Conservation (phyloP, 257 asterid species). For the Solanum ossicruentum region DNA sequence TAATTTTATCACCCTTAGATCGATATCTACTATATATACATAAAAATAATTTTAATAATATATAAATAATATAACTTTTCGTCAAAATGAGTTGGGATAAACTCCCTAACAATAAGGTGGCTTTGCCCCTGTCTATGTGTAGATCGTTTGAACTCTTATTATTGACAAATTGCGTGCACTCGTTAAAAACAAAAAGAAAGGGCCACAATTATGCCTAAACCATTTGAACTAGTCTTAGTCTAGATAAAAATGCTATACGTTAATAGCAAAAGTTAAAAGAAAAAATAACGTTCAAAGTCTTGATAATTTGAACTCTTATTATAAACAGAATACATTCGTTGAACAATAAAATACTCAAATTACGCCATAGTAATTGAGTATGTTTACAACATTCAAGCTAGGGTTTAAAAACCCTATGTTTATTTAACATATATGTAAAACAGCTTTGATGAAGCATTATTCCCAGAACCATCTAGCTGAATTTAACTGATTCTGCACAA, state of each 20-base stretch:
- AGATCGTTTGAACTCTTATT: no score
- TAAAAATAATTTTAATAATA: no score
- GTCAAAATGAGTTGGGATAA: no score
- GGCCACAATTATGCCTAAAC: no score
- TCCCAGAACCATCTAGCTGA: not conserved
- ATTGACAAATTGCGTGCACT: no score
- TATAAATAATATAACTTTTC: no score
- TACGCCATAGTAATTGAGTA: not conserved
- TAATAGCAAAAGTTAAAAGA: not conserved
- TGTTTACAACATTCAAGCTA: not conserved
- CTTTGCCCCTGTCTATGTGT: no score
- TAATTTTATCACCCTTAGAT: no score
- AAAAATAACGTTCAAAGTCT: not conserved
- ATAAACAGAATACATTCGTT: not conserved
- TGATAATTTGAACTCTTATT: not conserved
- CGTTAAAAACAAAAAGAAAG: no score
- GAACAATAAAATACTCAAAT: not conserved
- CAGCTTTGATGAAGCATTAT: not conserved
- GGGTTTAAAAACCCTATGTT: not conserved
- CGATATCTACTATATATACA: no score
- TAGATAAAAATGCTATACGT: not conserved
- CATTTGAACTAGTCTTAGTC: not conserved
- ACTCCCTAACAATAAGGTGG: no score
- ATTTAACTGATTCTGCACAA: not conserved
- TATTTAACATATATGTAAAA: not conserved